Conservation (phyloP, 1,284 basidiomycete genomes). For the Acaromyces ingoldii region DNA sequence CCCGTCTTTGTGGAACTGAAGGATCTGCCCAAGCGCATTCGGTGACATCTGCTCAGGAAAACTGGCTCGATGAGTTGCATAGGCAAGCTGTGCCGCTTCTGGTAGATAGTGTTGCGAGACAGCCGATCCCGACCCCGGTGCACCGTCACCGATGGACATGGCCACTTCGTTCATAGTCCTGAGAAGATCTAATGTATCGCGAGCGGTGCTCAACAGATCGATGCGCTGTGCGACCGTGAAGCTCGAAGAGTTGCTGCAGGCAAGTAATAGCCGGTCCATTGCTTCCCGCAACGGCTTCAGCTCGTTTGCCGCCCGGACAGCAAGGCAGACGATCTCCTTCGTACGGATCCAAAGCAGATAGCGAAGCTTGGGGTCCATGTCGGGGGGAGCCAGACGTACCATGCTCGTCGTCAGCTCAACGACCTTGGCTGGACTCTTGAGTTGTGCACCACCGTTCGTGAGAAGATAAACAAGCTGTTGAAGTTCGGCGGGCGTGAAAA, state of each 20-base stretch:
- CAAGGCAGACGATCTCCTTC: constrained; percentile 3
- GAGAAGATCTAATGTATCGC: background rate
- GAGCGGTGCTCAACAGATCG: constrained; percentile 1
- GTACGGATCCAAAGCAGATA: no score
- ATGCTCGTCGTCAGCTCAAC: constrained; percentile 7
- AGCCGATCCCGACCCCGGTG: no score
- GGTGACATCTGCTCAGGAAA: no score
- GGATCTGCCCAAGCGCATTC: no score
- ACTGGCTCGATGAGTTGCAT: no score
- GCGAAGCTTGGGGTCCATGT: background rate
- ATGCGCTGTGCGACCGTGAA: constrained; percentile 2
- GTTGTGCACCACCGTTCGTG: constrained; percentile 2
- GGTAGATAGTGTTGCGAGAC: no score
- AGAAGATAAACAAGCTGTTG: constrained; percentile 5
- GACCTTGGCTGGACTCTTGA: constrained; percentile 9
- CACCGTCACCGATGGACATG: no score
- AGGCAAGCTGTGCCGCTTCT: no score
- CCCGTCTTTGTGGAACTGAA: no score
- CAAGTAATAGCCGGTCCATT: constrained; percentile 1
- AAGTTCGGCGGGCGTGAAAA: constrained; percentile 1
- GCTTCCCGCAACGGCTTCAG: background rate
- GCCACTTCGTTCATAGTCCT: no score
- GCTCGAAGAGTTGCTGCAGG: constrained; percentile 2
- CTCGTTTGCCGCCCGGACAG: background rate
- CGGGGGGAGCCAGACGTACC: constrained; percentile 5